A percentile compares a stretch with the other conserved stretches of the same genome.
phyloP scores from a whole-genome alignment of 108 stramenopile species.

The Nitzschia sp. region DNA sequence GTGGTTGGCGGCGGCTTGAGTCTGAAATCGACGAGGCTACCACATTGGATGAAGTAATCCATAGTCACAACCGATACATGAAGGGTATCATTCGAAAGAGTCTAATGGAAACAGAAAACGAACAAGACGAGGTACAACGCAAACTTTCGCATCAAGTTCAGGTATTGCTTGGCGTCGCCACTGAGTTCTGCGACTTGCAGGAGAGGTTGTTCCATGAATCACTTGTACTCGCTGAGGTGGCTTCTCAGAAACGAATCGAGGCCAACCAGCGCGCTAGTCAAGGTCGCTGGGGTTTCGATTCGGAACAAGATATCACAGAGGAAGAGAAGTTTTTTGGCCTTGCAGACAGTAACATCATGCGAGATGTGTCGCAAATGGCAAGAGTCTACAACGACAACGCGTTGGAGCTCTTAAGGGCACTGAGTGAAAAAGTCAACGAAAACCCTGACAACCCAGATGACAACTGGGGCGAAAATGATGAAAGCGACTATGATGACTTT shows the following conservation, averaged over 20 bases:
- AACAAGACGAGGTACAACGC: conserved; percentile 24
- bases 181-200: conserved; percentile 82
- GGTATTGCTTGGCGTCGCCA: conserved; percentile 56
- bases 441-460: conserved; percentile 36
- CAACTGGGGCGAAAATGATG: background rate
- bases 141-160: conserved; percentile 55
- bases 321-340: conserved; percentile 67
- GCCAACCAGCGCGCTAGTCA: conserved; percentile 59
- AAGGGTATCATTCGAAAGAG: conserved; percentile 75
- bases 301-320: conserved; percentile 53
- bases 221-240: conserved; percentile 57
- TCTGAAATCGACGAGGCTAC: conserved; percentile 60
- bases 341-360: conserved; percentile 52
- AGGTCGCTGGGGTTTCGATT: conserved; percentile 82
- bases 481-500: conserved; percentile 14
- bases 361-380: conserved; percentile 49
- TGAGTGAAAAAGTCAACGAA: conserved; percentile 58
- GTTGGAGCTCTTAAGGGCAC: conserved; percentile 45
- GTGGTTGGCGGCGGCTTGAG: conserved; percentile 82
- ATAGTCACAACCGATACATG: conserved; percentile 90
- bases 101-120: conserved; percentile 48
- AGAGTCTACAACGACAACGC: conserved; percentile 58
- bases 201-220: conserved; percentile 69
- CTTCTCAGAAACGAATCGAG: conserved; percentile 52
- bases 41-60: conserved; percentile 88